These are phyloP conservation scores for Populus alba DNA, from an alignment of 345 rosid species.

Conservation along the genomic window DNA sequence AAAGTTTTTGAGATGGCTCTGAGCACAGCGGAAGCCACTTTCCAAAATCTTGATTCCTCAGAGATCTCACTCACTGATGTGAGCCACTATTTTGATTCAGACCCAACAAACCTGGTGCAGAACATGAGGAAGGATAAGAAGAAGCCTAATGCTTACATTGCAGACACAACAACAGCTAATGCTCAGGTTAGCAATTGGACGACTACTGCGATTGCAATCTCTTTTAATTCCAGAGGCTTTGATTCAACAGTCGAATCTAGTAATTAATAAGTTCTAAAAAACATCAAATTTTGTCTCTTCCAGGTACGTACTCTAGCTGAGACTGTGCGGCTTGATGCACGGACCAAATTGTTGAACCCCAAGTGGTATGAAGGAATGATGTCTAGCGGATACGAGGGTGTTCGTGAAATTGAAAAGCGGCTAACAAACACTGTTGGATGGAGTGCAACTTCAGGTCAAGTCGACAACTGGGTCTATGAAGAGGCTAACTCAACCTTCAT, in stretches of 20 bases:
- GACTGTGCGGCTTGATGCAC: conserved; percentile 84
- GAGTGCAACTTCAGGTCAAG: conserved; percentile 99
- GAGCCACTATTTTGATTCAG: conserved; percentile 95
- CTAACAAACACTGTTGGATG: conserved; percentile 94
- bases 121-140: conserved; percentile 82
- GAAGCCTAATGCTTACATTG: conserved; percentile 91
- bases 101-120: conserved; percentile 94
- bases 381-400: conserved; percentile 95
- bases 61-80: conserved; percentile 97
- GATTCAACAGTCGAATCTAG: not conserved
- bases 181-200: conserved; percentile 62
- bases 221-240: not conserved
- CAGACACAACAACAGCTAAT: conserved; percentile 94
- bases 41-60: conserved; percentile 96
- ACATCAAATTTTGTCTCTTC: conserved; percentile 2
- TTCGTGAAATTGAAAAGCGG: conserved; percentile 94
- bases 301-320: conserved; percentile 90
- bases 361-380: conserved; percentile 99
- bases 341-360: conserved; percentile 92
- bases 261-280: not conserved
- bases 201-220: not conserved
- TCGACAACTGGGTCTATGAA: conserved; percentile 96
- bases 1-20: conserved; percentile 94
- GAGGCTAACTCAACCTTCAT: conserved; percentile 96
- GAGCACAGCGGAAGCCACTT: conserved; percentile 92